Evolutionary conservation across 129 eudicot species (phyloP), one percentile per base, ranked within the genome.

Genomic region (Sambucus nigra): DNA sequence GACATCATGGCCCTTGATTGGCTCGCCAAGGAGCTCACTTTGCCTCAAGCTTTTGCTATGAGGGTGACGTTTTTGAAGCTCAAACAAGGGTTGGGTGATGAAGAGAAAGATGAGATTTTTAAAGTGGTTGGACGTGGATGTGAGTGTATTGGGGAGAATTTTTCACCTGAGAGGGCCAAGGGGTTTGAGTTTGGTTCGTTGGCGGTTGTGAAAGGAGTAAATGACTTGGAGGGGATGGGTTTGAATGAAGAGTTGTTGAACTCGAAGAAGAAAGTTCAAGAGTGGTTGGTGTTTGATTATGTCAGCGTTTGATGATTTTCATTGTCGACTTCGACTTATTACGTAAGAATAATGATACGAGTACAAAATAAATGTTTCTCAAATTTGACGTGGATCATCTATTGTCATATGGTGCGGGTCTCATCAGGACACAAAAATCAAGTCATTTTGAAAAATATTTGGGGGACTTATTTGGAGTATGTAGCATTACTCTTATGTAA

Each of bases 1-100:
- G n/a, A n/a, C n/a, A n/a, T n/a, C n/a, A 78, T 81, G 92, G 87
- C 92, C 27, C 72, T 84, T 39, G 95, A 84, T 49, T 84, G 82
- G 82, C 64, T 80, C 0, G 61, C 82, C 13, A 47, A 29, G 35
- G 61, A 26, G 7, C 44, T 7, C 3, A 45, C 65, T 6, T 49
- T 76, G 28, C 71, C 89, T 22, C 80, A 80, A 0, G n/a, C n/a
- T n/a, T 71, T 86, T 17, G 89, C 85, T 12, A 26, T 76, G 76
- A 63, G 95, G 47, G 58, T 84, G 29, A 60, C 84, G 19, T 54
- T 77, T 29, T 28, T 80, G 73, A 84, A 84, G 44, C 29, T 84
- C 28, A 84, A 80, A 73, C 89, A 80, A 42, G 63, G 65, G 54
- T 18, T 53, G 22, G 88, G 77, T 16, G 78, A 74, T 19, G 23